Evolutionary conservation across 257 asterid genomes (phyloP).

Genomic region (Jacaranda copaia): DNA sequence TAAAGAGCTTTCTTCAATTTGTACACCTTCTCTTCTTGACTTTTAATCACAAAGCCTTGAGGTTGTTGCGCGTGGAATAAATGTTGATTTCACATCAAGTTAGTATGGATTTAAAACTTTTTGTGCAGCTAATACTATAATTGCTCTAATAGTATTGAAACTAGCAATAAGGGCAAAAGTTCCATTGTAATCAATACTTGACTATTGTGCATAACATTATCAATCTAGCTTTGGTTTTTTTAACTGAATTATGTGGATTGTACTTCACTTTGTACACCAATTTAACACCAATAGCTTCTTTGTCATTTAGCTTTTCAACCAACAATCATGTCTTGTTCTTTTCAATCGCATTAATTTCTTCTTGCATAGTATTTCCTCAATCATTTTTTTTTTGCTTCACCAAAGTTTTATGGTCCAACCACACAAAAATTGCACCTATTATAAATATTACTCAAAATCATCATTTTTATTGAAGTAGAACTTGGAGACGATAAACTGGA

Average conservation of each 20-base stretch:
- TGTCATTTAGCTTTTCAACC: neutral
- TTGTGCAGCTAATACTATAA: too few species aligned
- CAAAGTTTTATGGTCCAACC: neutral
- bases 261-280: neutral
- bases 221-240: conserved; percentile 5
- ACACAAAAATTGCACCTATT: neutral
- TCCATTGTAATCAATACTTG: too few species aligned
- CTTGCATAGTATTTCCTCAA: conserved; percentile 10
- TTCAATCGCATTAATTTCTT: conserved; percentile 15
- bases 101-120: too few species aligned
- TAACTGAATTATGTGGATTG: neutral
- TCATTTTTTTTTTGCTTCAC: neutral
- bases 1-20: neutral
- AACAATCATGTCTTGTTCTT: neutral
- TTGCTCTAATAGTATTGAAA: too few species aligned
- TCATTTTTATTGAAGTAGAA: conserved; percentile 16
- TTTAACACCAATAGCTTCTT: neutral
- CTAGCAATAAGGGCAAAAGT: too few species aligned
- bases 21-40: too few species aligned
- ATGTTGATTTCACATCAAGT: too few species aligned
- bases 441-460: neutral
- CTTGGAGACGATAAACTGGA: neutral
- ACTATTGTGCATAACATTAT: neutral
- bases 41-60: too few species aligned
- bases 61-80: too few species aligned